These are phyloP conservation scores for Aspergillus coremiiformis DNA, from an alignment of 495 filamentous ascomycete genomes.

Conservation along the genomic window DNA sequence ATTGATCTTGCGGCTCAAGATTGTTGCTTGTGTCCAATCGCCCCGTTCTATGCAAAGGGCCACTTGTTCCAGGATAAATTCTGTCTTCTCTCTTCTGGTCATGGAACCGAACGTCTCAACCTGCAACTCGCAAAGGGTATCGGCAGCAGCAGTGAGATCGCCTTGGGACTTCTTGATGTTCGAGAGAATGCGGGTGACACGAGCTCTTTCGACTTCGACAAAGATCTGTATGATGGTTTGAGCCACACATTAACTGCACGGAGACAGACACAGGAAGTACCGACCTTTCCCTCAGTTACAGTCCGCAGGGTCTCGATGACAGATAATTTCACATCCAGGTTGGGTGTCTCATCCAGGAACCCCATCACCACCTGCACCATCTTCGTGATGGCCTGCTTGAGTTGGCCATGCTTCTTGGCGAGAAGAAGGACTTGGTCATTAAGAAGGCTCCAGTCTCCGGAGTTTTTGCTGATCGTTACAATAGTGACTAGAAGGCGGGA, in stretches of 20 bases:
- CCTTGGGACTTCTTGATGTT: constrained; percentile 95
- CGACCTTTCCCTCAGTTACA: constrained; percentile 93
- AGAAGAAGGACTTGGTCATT: constrained; percentile 94
- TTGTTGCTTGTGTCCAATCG: constrained; percentile 92
- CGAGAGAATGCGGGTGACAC: constrained; percentile 88
- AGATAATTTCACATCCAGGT: constrained; percentile 75
- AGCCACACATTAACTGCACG: constrained; percentile 5
- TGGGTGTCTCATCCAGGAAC: constrained; percentile 78
- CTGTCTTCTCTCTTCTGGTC: constrained; percentile 93
- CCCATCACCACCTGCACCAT: constrained; percentile 97
- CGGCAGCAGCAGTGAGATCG: constrained; percentile 80
- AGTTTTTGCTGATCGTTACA: constrained; percentile 88
- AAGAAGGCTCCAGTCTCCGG: constrained; percentile 83
- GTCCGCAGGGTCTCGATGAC: constrained; percentile 92
- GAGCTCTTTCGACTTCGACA: constrained; percentile 94
- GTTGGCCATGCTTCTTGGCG: constrained; percentile 99
- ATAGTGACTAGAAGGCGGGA: constrained; percentile 79
- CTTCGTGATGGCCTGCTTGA: constrained; percentile 96
- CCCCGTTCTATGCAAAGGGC: constrained; percentile 88
- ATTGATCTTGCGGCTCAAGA: constrained; percentile 94
- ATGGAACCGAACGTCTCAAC: constrained; percentile 99
- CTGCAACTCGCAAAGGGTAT: constrained; percentile 93
- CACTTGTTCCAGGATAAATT: constrained; percentile 96
- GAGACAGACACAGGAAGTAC: constrained; percentile 5
- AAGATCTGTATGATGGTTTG: constrained; percentile 60